Conservation (phyloP, 371 early-diverging fungal genomes). For the Umbelopsis sp. region DNA sequence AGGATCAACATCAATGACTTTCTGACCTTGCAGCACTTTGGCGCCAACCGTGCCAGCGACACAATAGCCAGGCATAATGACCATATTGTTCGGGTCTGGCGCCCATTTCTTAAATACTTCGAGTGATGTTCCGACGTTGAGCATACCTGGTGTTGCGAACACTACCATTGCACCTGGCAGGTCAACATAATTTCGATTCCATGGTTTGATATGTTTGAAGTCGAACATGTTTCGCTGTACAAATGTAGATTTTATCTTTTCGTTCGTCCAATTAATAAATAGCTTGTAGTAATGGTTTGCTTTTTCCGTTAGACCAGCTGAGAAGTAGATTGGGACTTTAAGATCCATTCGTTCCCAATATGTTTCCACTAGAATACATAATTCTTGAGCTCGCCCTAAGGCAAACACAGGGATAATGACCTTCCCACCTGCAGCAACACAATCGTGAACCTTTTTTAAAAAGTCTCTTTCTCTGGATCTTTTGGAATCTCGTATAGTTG, state of each 20-base stretch:
- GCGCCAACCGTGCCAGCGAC: conserved; percentile 96
- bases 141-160: conserved; percentile 97
- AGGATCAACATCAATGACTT: conserved; percentile 78
- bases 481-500: conserved; percentile 94
- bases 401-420: conserved; percentile 97
- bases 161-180: conserved; percentile 88
- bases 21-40: conserved; percentile 91
- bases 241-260: conserved; percentile 87
- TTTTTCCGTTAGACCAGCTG: conserved; percentile 91
- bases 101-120: conserved; percentile 92
- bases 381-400: conserved; percentile 95
- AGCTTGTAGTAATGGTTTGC: conserved; percentile 94
- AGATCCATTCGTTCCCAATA: conserved; percentile 96
- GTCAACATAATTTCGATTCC: conserved; percentile 72
- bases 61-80: conserved; percentile 95
- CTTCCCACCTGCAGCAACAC: conserved; percentile 88
- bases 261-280: conserved; percentile 96
- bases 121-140: conserved; percentile 82
- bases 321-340: conserved; percentile 89
- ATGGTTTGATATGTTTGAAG: conserved; percentile 90
- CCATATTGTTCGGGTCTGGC: conserved; percentile 87
- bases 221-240: conserved; percentile 92
- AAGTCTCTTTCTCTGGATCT: conserved; percentile 93
- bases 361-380: conserved; percentile 92
- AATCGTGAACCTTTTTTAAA: conserved; percentile 87